Conservation (phyloP, 2,329 filamentous ascomycete genomes). For the Fusarium domesticum region DNA sequence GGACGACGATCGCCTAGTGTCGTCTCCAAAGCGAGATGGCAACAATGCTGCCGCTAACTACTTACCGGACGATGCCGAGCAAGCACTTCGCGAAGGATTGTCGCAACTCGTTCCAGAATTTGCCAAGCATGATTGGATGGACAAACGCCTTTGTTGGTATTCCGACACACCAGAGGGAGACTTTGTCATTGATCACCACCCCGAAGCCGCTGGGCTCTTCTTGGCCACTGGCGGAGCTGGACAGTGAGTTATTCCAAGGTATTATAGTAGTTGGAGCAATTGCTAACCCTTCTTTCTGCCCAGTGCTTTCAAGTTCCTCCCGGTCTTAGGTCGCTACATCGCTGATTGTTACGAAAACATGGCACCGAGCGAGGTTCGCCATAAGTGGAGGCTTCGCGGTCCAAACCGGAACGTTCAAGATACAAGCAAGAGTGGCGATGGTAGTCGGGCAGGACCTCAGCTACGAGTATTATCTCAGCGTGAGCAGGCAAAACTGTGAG, state of each 20-base stretch:
- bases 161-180: slow-evolving; percentile 63
- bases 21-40: slow-evolving; percentile 33
- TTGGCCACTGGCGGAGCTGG: slow-evolving; percentile 42
- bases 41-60: slow-evolving; percentile 42
- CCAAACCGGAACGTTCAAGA: slow-evolving; percentile 1
- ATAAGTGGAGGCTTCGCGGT: slow-evolving; percentile 31
- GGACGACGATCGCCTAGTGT: slow-evolving; percentile 26
- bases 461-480: slow-evolving; percentile 22
- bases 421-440: slow-evolving; percentile 26
- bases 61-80: slow-evolving; percentile 50
- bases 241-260: slow-evolving; percentile 13
- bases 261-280: fast-evolving
- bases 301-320: slow-evolving; percentile 24
- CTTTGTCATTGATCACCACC: slow-evolving; percentile 59
- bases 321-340: slow-evolving; percentile 21
- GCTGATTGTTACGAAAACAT: slow-evolving; percentile 35
- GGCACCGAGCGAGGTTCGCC: slow-evolving; percentile 24
- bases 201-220: slow-evolving; percentile 44
- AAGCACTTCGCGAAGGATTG: slow-evolving; percentile 50
- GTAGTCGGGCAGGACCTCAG: slow-evolving; percentile 30
- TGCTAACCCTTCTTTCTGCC: background rate
- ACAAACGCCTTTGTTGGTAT: slow-evolving; percentile 60
- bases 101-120: slow-evolving; percentile 53
- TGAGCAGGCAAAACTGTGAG: slow-evolving; percentile 31
- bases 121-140: slow-evolving; percentile 48